Conservation (phyloP, 2,329 filamentous ascomycete genomes). For the Microdochium bolleyi region DNA sequence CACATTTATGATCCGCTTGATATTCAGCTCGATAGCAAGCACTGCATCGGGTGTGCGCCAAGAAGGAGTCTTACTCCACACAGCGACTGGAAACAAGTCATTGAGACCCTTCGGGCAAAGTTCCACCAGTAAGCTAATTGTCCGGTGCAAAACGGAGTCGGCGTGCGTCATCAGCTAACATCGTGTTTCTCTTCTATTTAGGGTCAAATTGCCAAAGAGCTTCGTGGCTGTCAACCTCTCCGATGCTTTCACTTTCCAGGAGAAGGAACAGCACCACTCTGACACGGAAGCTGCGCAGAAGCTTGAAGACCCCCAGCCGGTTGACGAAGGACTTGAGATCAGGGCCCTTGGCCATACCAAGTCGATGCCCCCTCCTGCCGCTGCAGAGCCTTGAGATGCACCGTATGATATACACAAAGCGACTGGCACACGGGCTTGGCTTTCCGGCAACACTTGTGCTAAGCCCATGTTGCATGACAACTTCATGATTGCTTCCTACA, state of each 20-base stretch:
- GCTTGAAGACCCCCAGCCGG: background rate
- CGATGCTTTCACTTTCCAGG: slow-evolving; percentile 53
- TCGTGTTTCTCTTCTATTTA: slow-evolving; percentile 14
- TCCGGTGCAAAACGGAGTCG: slow-evolving; percentile 2
- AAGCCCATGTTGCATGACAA: too few species aligned
- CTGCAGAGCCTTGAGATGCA: background rate
- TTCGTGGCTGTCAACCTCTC: slow-evolving; percentile 59
- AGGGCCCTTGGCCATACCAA: slow-evolving; percentile 4
- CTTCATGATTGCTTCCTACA: too few species aligned
- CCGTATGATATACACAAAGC: too few species aligned
- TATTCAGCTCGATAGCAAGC: slow-evolving; percentile 90
- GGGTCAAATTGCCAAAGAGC: slow-evolving; percentile 58
- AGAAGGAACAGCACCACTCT: slow-evolving; percentile 41
- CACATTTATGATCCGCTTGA: slow-evolving; percentile 95
- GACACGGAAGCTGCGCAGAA: slow-evolving; percentile 26
- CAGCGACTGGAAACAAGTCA: slow-evolving; percentile 92
- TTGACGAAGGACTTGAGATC: slow-evolving; percentile 11
- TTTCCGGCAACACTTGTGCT: too few species aligned
- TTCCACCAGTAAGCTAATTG: slow-evolving; percentile 72
- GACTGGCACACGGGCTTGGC: too few species aligned
- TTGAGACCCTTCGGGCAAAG: slow-evolving; percentile 88
- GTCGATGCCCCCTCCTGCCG: background rate
- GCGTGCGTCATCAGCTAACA: slow-evolving; percentile 4
- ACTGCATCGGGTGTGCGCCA: slow-evolving; percentile 93
- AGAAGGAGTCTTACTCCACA: slow-evolving; percentile 83